Evolutionary conservation across 2,329 filamentous ascomycete genomes (phyloP), one percentile per base, ranked within the genome.

Genomic region (Penicillium olsonii): DNA sequence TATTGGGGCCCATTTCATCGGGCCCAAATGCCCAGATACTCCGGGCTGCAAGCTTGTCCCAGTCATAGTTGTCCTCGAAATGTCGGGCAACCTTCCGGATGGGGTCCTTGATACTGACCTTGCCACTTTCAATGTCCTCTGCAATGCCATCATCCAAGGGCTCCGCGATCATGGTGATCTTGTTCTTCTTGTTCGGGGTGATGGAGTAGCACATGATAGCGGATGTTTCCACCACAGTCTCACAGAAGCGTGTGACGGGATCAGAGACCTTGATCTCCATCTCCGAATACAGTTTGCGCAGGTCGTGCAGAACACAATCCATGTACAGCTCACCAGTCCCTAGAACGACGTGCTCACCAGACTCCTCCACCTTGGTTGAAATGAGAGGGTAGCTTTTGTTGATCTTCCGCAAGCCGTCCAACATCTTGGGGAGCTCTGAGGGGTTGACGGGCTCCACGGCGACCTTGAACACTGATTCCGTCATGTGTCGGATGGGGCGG

Each of bases 181-280:
- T 96, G 77, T 99, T 99, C 78, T 96, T 96, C 76, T 99, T 99
- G 77, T 99, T 99, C 2, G 94, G 94, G 2, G 94, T 97, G 61
- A 96, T 85, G 18, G 94, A 92, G 69, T 96, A 99, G 75, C 94
- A 99, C 74, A 96, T 96, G 52, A 95, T 96, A 17, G 92, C 92
- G 15, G 91, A 96, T 59, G 94, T 95, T 70, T 99, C 94, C 31
- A 96, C 91, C 20, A 96, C 92, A 0, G 94, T 99, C 75, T 99
- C 94, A 73, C 91, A 96, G 78, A 99, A 99, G 40, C 94, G 83
- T 14, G 94, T 97, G 37, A 99, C 92, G 1, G 94, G 94, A 68
- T 99, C 94, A 0, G 94, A 99, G 41, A 99, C 90, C 74, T 97
- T 97, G 74, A 99, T 88, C 69, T 99, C 94, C 94, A 99, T 99